These are phyloP conservation scores for Candida berthetii DNA, from an alignment of 805 yeast species.

Conservation along the genomic window DNA sequence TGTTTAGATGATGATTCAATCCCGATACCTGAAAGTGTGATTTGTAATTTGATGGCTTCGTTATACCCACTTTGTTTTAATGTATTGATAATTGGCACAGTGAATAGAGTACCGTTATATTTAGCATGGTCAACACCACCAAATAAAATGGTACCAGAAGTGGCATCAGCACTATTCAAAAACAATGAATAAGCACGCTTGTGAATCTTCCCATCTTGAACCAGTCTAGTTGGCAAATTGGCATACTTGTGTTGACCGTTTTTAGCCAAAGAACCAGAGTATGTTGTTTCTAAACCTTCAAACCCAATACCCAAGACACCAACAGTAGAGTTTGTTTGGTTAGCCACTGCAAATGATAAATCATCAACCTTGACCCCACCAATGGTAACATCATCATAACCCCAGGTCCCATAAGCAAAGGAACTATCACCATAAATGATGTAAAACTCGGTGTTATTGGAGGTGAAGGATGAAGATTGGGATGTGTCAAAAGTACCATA, in stretches of 20 bases:
- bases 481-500: constrained; percentile 32
- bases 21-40: constrained; percentile 25
- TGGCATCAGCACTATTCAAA: constrained; percentile 36
- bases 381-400: constrained; percentile 50
- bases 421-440: constrained; percentile 47
- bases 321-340: constrained; percentile 48
- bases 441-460: constrained; percentile 28
- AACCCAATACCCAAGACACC: constrained; percentile 79
- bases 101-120: constrained; percentile 43
- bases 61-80: constrained; percentile 14
- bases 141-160: constrained; percentile 53
- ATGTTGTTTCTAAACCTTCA: constrained; percentile 61
- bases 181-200: constrained; percentile 57
- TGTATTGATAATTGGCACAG: constrained; percentile 47
- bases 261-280: constrained; percentile 22
- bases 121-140: constrained; percentile 69
- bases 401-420: constrained; percentile 34
- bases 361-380: constrained; percentile 44
- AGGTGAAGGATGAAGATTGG: constrained; percentile 25
- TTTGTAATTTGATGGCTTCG: constrained; percentile 36
- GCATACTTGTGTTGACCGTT: constrained; percentile 37
- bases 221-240: constrained; percentile 62
- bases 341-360: constrained; percentile 72
- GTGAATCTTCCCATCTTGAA: constrained; percentile 47
- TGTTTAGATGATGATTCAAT: neutral